Evolutionary conservation across 768 basidiomycete species (phyloP), one percentile per base, ranked within the genome.

Genomic region (Agaricus blazei): DNA sequence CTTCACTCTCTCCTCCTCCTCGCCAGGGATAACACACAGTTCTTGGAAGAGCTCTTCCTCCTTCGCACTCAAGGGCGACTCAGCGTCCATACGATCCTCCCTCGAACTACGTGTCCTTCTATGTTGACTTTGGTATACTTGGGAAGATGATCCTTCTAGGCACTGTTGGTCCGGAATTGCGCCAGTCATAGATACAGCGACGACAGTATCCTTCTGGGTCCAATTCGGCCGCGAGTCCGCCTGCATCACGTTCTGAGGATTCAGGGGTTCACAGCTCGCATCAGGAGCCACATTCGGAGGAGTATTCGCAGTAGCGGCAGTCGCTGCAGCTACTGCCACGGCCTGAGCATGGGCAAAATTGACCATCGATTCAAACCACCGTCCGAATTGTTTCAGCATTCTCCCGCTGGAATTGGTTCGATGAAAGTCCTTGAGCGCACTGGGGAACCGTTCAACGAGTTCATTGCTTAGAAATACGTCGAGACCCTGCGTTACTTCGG

Each of bases 41-140:
- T 78, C 75, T 41, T 74, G 79, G 68, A 90, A 89, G 48, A 90
- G 83, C 66, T 85, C 81, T 63, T 85, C 80, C 62, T 90, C 88
- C 9, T 78, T 82, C 24, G 82, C 81, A 60, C 79, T 89, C 48
- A 90, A 75, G 19, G 87, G 87, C 3, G 72, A 70, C 24, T 79
- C 78, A n/a, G 57, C 36, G 12, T 60, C 64, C 41, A 69, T 65
- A 26, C 44, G 54, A 44, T 58, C 60, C 41, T 59, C 57, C 26
- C 49, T 57, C 41, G 24, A 42, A 51, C 29, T 49, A 54, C 14
- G 58, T 42, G 29, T 40, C 53, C 23, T 50, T 51, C 55, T 51
- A 40, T 26, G 59, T 7, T 15, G 46, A 11, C 3, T 15, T 36
- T 55, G 53, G 34, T 45, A 29, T 14, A 46, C 47, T 2, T 48